Conservation (phyloP, 345 rosid species). For the Dipteronia dyeriana region DNA sequence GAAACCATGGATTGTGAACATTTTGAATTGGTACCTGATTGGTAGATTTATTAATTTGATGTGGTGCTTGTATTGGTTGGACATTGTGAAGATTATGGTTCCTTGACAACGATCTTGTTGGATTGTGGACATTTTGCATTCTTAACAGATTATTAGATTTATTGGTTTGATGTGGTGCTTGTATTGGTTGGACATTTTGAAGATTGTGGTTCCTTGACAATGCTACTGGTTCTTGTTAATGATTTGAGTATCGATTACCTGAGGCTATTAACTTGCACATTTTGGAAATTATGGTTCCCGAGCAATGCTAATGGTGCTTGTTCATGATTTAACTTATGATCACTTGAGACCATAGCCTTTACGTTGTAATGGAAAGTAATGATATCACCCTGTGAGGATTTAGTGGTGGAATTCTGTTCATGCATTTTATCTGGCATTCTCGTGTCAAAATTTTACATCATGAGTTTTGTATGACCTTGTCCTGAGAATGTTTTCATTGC, state of each 20-base stretch:
- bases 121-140: background rate
- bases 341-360: background rate
- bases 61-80: conserved; percentile 1
- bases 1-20: conserved; percentile 1
- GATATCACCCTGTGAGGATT: background rate
- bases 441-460: background rate
- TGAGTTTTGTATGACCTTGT: background rate
- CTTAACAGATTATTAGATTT: background rate
- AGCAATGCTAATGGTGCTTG: background rate
- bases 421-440: background rate
- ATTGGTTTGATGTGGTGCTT: background rate
- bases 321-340: background rate
- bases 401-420: background rate
- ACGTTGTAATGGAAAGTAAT: background rate
- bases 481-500: background rate
- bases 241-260: background rate
- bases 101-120: background rate
- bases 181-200: conserved; percentile 13
- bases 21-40: background rate
- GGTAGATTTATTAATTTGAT: background rate
- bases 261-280: background rate
- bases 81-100: background rate
- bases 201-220: background rate
- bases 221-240: background rate
- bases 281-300: background rate